Evolutionary conservation across 1,284 basidiomycete species (phyloP), one percentile per base, ranked within the genome.

Genomic region (Ustilago curta): DNA sequence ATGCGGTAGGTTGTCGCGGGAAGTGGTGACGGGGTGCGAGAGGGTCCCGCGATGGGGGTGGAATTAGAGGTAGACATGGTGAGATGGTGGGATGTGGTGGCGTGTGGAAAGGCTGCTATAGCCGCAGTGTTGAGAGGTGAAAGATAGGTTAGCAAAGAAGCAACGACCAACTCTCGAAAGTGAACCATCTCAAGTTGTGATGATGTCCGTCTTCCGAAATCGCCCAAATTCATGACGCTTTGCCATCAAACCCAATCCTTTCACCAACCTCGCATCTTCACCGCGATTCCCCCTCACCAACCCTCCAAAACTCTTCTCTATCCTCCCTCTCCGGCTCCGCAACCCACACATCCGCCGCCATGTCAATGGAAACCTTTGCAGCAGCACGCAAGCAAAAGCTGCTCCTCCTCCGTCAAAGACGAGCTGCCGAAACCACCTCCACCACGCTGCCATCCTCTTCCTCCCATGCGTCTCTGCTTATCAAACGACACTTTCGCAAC

Each of bases 361-460:
- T 70, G 68, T 70, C 64, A 18, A 59, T 97, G 49, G 92, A 91
- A 66, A 91, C 91, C 73, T 91, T 91, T 8, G 90, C 92, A 9
- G 92, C 93, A 74, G 90, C 91, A n/a, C 89, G 95, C 53, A 96
- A 95, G 85, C 90, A 91, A 57, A 91, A 94, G 67, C 87, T 98
- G 3, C 86, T 91, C 43, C 93, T 94, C 1, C 88, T 98, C 44
- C 89, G 92, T 71, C 91, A 90, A 83, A 88, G 90, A 70, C 95
- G 94, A 82, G 89, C 89, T 2, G 70, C 76, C 31, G 79, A 83
- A 49, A 75, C 78, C 40, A 44, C 53, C 14, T 53, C 53, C 18
- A 11, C 35, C 29, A 16, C 42, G 2, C 53, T 45, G 21, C 19
- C 42, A 42, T 32, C 48, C 40, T 16, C 48, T 19, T 29, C 39